Evolutionary conservation across 345 rosid genomes (phyloP), one percentile per base, ranked within the genome.

Genomic region (Nasturtium officinale): DNA sequence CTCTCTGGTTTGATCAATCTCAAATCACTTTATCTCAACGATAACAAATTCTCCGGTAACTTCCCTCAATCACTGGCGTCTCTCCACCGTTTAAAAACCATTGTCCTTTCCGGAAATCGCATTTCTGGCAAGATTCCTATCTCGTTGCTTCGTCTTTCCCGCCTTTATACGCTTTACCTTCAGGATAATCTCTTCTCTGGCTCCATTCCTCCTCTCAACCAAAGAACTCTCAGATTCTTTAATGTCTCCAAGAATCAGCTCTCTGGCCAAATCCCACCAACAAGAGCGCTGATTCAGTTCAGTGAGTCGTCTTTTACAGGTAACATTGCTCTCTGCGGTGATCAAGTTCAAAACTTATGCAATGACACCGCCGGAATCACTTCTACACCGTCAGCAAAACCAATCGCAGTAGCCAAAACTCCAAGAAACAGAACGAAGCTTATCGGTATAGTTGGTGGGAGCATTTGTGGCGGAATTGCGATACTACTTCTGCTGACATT

Each of bases 241-340:
- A 95, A 91, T 54, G 96, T 91, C 16, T 88, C 97, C 1, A 82
- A 81, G 56, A 95, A 95, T 65, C 56, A 79, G 0, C 87, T 95
- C 50, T 86, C 95, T 17, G 99, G 99, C 16, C 52, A 70, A 70
- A 87, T 95, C 73, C 99, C 99, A 10, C 68, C 28, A 9, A 88
- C 93, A 26, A 61, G 77, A 3, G 80, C 87, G 0, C 38, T 95
- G 77, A 76, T 81, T 38, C 83, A 87, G 83, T 95, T 95, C 84
- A 83, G 90, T 17, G 57, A 72, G 8, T 85, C 89, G 4, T 87
- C 96, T 2, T 95, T 83, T 63, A 40, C 76, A 0, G 86, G 87
- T 0, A 91, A 95, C 59, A 48, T 56, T 9, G 84, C 65, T 57
- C 91, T 91, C 33, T 95, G 99, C 65, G 96, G 99, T 1, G 84